Percentiles rank a stretch among this genome's conserved stretches.
phyloP scores from a whole-genome alignment of 2,329 filamentous ascomycete genomes.

The Camillea tinctor region DNA sequence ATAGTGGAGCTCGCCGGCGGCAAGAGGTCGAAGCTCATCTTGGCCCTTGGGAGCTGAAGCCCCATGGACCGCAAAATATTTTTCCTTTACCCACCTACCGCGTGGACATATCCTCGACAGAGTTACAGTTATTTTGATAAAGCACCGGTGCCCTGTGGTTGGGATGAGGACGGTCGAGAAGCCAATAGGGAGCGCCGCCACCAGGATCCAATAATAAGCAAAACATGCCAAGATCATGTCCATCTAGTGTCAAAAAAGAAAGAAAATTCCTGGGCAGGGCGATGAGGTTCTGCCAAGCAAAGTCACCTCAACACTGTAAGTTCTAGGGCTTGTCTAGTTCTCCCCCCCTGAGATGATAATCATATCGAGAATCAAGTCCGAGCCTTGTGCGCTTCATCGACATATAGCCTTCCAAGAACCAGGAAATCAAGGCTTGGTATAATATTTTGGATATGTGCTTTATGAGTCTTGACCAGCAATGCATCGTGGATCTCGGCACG shows the following conservation, averaged over 20 bases:
- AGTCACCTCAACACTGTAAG: neutral
- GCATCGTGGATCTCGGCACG: neutral
- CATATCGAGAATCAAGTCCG: neutral
- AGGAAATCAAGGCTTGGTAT: neutral
- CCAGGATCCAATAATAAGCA: constrained; percentile 14
- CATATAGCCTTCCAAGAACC: neutral
- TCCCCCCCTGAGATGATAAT: neutral
- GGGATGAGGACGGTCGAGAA: neutral
- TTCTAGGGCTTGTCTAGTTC: neutral
- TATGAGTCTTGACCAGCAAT: neutral
- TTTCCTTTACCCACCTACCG: neutral
- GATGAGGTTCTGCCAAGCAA: neutral
- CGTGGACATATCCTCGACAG: neutral
- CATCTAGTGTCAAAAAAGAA: neutral
- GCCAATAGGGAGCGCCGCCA: neutral
- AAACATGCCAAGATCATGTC: constrained; percentile 20
- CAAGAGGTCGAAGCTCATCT: neutral
- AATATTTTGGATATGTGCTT: neutral
- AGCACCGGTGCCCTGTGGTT: constrained; percentile 2
- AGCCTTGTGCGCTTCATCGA: neutral
- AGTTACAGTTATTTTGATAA: constrained; percentile 3
- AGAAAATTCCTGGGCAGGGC: neutral
- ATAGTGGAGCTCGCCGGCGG: constrained; percentile 1
- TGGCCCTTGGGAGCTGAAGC: too few relatives aligned
- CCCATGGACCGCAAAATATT: too few relatives aligned